Base-by-base conservation (phyloP, 495 filamentous ascomycete genomes). In the Penicillium alfredii region DNA sequence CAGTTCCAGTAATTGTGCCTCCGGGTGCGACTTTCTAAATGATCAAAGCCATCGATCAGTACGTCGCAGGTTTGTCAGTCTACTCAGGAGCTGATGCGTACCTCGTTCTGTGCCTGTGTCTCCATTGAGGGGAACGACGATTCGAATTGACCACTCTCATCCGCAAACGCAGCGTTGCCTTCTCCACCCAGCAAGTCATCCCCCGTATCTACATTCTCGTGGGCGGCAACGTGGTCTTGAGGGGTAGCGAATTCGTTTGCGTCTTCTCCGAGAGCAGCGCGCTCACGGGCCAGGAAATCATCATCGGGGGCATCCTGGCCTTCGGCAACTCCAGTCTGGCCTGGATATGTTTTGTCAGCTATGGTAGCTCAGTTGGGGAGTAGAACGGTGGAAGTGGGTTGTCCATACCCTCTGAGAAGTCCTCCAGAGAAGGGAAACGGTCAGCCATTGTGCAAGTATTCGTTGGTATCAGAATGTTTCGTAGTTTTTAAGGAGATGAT, bases 371-470 rank as follows among this genome's bases (percentile, higher is more conserved):
- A 25, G 39, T 40, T 37, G 36, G 38, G 43, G 21, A 26, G 30
- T 28, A 35, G 31, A 11, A 18, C 21, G 12, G 29, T 48, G 43
- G 37, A 43, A 37, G 44, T 44, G 44, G 49, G 38, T 33, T 43
- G 25, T 38, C 40, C 82, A 71, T 76, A 78, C 90, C 90, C 36
- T 82, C 86, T 55, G 90, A 84, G 62, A 97, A 88, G 58, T 97
- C 92, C 61, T 98, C 92, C 57, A 98, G 68, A 13, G 92, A 93
- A 35, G 92, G 92, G 64, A 98, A 98, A 56, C 89, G 73, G 67
- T 97, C 88, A 13, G 92, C 90, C 92, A 98, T 98, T 16, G 31
- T 72, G 45, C 14, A 26, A 29, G 8, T n/a, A 12, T 12, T 23
- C 8, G 29, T 24, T 21, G 14, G 24, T 24, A 16, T 14, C 13